phyloP scores from a whole-genome alignment of 805 yeast species.

The Ogataea nonfermentans region DNA sequence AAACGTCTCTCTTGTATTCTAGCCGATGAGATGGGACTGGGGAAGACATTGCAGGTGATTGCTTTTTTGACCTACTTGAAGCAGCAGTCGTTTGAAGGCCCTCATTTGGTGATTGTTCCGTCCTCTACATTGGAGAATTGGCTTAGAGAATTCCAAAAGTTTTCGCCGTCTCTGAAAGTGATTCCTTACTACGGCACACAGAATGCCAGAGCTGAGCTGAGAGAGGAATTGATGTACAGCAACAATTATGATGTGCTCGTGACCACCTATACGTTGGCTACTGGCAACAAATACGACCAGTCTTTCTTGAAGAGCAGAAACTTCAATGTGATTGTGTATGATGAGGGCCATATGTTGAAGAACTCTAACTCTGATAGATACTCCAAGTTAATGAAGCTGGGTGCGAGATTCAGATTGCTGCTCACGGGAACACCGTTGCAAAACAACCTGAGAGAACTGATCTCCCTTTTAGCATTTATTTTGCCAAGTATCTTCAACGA shows the following conservation, averaged over 20 bases:
- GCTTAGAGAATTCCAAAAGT: conserved; percentile 90
- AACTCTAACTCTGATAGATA: conserved; percentile 88
- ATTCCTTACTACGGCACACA: conserved; percentile 94
- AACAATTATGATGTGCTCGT: conserved; percentile 80
- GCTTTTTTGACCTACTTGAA: conserved; percentile 85
- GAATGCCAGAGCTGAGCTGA: conserved; percentile 77
- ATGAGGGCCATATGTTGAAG: conserved; percentile 96
- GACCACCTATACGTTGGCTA: conserved; percentile 89
- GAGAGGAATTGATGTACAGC: conserved; percentile 59
- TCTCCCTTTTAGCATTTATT: conserved; percentile 87
- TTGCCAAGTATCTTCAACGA: conserved; percentile 79
- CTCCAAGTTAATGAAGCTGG: conserved; percentile 76
- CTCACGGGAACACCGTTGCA: conserved; percentile 97
- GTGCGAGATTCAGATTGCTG: conserved; percentile 79
- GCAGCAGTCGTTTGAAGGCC: conserved; percentile 58
- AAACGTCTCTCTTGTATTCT: conserved; percentile 83
- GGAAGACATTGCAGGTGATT: conserved; percentile 95
- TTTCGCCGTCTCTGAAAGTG: conserved; percentile 76
- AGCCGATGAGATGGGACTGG: conserved; percentile 99
- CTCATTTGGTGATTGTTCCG: conserved; percentile 94
- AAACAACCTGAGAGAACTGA: conserved; percentile 85
- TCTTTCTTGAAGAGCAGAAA: conserved; percentile 69
- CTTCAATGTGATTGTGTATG: conserved; percentile 89
- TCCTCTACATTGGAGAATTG: conserved; percentile 96
- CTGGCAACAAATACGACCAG: conserved; percentile 80